Percentiles rank a stretch among this genome's conserved stretches.
These are phyloP conservation scores for Elongisporangium anandrum DNA, from an alignment of 352 stramenopile species.

Conservation along the genomic window DNA sequence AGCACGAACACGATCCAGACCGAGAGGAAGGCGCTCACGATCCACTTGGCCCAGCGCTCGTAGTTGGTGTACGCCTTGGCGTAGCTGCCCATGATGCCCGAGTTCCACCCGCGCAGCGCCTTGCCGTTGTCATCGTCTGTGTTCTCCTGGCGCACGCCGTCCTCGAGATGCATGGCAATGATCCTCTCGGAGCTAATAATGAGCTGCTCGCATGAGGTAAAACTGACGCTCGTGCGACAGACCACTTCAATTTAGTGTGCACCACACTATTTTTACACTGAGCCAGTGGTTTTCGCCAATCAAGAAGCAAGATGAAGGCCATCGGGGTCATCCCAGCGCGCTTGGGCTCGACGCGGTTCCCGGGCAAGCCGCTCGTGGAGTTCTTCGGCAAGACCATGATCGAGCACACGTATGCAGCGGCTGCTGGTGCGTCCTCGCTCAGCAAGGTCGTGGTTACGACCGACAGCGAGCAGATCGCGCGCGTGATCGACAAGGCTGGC, in stretches of 20 bases:
- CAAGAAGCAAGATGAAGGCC: constrained; percentile 37
- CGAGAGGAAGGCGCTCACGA: constrained; percentile 43
- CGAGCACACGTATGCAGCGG: constrained; percentile 75
- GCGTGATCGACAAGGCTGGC: constrained; percentile 38
- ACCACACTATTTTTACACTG: not conserved
- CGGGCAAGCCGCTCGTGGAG: constrained; percentile 67
- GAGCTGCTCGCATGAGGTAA: constrained; percentile 2
- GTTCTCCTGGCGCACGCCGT: constrained; percentile 40
- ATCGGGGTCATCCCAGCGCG: constrained; percentile 77
- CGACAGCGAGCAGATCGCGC: constrained; percentile 56
- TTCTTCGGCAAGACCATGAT: constrained; percentile 84
- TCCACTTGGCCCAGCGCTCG: constrained; percentile 59
- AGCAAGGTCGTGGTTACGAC: constrained; percentile 77
- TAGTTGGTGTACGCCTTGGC: constrained; percentile 27
- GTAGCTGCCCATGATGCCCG: constrained; percentile 13
- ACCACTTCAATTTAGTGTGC: not conserved
- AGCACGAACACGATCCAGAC: constrained; percentile 61
- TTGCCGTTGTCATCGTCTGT: constrained; percentile 49
- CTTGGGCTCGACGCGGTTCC: constrained; percentile 71
- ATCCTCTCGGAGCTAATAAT: not conserved
- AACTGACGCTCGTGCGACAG: not conserved
- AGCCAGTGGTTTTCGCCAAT: not conserved
- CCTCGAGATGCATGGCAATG: constrained; percentile 51
- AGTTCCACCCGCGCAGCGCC: constrained; percentile 16
- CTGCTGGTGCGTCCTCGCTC: constrained; percentile 37